These are phyloP conservation scores for Pelargonium citronellum DNA, from an alignment of 441 rosid genomes.

Conservation along the genomic window DNA sequence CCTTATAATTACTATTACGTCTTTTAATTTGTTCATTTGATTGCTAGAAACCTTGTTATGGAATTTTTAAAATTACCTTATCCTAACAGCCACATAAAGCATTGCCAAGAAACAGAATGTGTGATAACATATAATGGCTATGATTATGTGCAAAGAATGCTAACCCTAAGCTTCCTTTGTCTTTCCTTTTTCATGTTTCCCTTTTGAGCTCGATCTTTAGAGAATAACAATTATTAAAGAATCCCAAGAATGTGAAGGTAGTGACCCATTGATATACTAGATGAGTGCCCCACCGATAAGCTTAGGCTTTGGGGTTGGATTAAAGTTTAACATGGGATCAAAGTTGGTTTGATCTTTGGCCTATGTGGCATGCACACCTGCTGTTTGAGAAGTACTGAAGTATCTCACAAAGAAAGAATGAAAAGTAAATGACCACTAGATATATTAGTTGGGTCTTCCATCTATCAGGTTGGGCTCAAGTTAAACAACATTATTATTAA, in stretches of 20 bases:
- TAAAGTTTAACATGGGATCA: too few species aligned
- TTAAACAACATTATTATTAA: too few species aligned
- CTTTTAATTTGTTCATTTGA: background rate
- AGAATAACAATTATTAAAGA: background rate
- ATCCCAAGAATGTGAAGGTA: too few species aligned
- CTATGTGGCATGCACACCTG: too few species aligned
- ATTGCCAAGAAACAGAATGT: background rate
- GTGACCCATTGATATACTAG: background rate
- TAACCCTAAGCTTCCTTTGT: background rate
- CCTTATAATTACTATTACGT: background rate
- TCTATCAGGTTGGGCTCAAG: too few species aligned
- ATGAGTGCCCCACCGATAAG: too few species aligned
- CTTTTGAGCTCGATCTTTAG: background rate
- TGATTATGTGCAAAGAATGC: constrained; percentile 2
- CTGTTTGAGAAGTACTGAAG: too few species aligned
- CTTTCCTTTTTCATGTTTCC: background rate
- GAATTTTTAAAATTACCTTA: background rate
- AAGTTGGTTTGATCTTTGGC: too few species aligned
- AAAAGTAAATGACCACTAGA: too few species aligned
- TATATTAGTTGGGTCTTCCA: too few species aligned
- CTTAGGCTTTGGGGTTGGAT: too few species aligned
- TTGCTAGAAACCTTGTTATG: background rate
- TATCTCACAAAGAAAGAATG: too few species aligned
- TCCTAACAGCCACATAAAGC: background rate
- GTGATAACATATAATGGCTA: background rate